Evolutionary conservation across 2,329 filamentous ascomycete genomes (phyloP), one percentile per base, ranked within the genome.

Genomic region (Keithomyces neogunnii): DNA sequence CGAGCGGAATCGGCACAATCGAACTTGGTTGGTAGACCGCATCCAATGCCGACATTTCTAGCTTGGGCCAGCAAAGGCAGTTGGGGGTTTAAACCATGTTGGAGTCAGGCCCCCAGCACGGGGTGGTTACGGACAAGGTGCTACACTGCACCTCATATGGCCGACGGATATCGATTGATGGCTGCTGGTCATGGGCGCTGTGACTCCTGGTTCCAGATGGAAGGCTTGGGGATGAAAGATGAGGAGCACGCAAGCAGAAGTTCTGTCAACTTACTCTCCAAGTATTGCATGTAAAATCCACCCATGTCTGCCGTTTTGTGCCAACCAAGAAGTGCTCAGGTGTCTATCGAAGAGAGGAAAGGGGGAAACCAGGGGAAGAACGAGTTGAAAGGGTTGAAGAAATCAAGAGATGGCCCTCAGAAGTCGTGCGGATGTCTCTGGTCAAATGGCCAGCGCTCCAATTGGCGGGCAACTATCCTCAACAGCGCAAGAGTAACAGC

Each of bases 231-330:
- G 13, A 38, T 13, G 38, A 29, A 36, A 44, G 38, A 45, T 35
- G 43, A 19, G 11, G 39, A 28, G 30, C 19, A 40, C 48, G 50
- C 40, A 50, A 58, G 57, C 4, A 49, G 54, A 42, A 30, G 30
- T 6, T 4, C 30, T 44, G 5, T 7, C 48, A 60, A 85, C 84
- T 81, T 84, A 87, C 84, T 86, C 66, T 85, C 81, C 58, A 87
- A 74, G 66, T 88, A 88, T 62, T 86, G 82, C 76, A 85, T 85
- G 64, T 85, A 85, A 63, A 84, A 85, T 57, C 81, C 81, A 60
- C 74, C 75, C 81, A 84, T 84, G 56, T 60, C 11, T 76, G 66
- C 51, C 59, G 55, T 57, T 59, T 52, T 45, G 54, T 53, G 58
- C 57, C 61, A 63, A 63, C 64, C 49, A 59, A 51, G 44, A 47